Conservation (phyloP, 768 basidiomycete genomes). For the Hericium rajendrae region DNA sequence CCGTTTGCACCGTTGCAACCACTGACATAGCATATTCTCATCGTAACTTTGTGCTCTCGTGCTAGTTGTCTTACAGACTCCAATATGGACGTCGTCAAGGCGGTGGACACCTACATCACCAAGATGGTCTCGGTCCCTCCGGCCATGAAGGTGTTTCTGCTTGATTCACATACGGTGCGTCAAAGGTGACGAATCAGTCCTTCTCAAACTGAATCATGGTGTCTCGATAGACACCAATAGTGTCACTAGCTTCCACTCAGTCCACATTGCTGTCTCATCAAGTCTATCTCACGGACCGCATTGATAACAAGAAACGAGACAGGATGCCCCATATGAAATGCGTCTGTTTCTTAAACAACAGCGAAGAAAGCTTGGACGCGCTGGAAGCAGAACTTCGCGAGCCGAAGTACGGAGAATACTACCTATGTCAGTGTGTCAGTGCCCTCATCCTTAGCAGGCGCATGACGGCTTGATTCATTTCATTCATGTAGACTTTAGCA, state of each 20-base stretch:
- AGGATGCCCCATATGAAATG: slow-evolving; percentile 96
- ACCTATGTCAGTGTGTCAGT: slow-evolving; percentile 93
- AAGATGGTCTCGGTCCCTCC: slow-evolving; percentile 80
- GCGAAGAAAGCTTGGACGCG: slow-evolving; percentile 72
- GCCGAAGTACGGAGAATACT: slow-evolving; percentile 96
- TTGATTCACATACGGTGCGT: slow-evolving; percentile 88
- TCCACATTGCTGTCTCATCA: slow-evolving; percentile 89
- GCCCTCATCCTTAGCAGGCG: slow-evolving; percentile 15
- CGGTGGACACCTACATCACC: slow-evolving; percentile 86
- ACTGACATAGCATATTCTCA: too few species aligned
- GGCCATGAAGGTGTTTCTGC: slow-evolving; percentile 91
- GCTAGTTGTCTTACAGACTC: background rate
- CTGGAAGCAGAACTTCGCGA: slow-evolving; percentile 77
- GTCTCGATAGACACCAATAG: slow-evolving; percentile 74
- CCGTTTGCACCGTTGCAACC: too few species aligned
- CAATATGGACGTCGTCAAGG: slow-evolving; percentile 90
- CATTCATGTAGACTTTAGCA: slow-evolving; percentile 76
- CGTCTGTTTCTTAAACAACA: slow-evolving; percentile 84
- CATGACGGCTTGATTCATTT: background rate
- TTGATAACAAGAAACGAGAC: slow-evolving; percentile 89
- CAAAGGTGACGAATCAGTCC: background rate
- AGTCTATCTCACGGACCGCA: slow-evolving; percentile 94
- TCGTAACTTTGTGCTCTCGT: background rate
- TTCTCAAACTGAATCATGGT: background rate
- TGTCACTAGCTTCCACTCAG: slow-evolving; percentile 91